Evolutionary conservation across 345 rosid species (phyloP).

Genomic region (Mangifera indica): DNA sequence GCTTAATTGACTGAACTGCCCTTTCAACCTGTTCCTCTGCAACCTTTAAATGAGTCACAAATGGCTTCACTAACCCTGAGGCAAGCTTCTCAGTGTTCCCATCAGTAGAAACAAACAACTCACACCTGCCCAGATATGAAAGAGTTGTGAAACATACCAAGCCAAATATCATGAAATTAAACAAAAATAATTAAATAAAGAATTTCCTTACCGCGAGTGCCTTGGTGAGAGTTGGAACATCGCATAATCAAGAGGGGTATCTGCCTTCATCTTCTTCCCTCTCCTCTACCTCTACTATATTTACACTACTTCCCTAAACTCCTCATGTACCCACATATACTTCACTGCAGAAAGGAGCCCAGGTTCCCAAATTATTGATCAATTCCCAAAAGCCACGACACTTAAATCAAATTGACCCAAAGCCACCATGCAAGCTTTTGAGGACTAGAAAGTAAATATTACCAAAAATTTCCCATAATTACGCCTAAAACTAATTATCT

Average conservation of each 20-base stretch:
- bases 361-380: constrained; percentile 20
- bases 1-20: constrained; percentile 64
- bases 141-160: constrained; percentile 12
- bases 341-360: constrained; percentile 17
- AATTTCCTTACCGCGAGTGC: constrained; percentile 59
- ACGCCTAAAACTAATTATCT: neutral
- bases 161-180: constrained; percentile 7
- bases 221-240: constrained; percentile 87
- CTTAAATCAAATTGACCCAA: constrained; percentile 15
- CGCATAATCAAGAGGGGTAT: constrained; percentile 68
- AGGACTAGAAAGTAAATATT: constrained; percentile 4
- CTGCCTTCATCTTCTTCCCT: constrained; percentile 64
- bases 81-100: constrained; percentile 85
- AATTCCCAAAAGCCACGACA: constrained; percentile 12
- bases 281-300: constrained; percentile 24
- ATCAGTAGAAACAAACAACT: constrained; percentile 66
- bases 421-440: constrained; percentile 11
- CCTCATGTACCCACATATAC: constrained; percentile 20
- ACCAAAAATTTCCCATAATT: neutral
- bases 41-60: constrained; percentile 79
- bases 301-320: constrained; percentile 26
- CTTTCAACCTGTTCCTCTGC: constrained; percentile 75
- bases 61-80: constrained; percentile 86
- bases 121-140: constrained; percentile 57
- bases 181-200: constrained; percentile 9